Percentiles rank a stretch among this genome's conserved stretches.
phyloP scores from a whole-genome alignment of 805 yeast species.

The Candida yuanshanica region DNA sequence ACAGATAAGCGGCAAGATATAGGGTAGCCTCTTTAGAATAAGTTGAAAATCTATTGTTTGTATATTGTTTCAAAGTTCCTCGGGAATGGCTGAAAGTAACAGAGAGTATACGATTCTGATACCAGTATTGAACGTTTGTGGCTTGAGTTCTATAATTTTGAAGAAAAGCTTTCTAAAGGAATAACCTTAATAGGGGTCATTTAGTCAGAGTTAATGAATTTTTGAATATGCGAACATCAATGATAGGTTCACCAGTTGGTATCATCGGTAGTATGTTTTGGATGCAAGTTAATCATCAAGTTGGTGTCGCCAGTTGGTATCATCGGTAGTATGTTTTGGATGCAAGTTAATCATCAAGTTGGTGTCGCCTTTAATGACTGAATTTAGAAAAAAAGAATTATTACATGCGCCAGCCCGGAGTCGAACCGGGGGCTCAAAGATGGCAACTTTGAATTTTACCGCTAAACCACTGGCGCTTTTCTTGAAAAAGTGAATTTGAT shows the following conservation, averaged over 20 bases:
- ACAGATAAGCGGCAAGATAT: too few relatives aligned
- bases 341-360: constrained; percentile 57
- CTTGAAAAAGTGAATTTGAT: background rate
- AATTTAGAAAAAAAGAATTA: too few relatives aligned
- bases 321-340: constrained; percentile 38
- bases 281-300: too few relatives aligned
- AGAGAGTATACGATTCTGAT: too few relatives aligned
- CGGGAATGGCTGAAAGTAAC: too few relatives aligned
- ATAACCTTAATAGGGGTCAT: constrained; percentile 42
- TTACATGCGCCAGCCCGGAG: constrained; percentile 49
- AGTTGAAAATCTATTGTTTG: too few relatives aligned
- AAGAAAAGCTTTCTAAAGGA: constrained; percentile 12
- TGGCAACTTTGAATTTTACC: constrained; percentile 54
- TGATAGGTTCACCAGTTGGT: constrained; percentile 45
- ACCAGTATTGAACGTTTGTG: too few relatives aligned
- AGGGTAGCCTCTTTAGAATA: too few relatives aligned
- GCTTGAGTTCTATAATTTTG: constrained; percentile 18
- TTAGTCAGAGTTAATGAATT: constrained; percentile 46
- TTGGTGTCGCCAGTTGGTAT: too few relatives aligned
- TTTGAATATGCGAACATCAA: constrained; percentile 50
- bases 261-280: too few relatives aligned
- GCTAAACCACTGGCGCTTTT: constrained; percentile 48
- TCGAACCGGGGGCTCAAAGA: constrained; percentile 57
- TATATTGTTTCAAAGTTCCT: too few relatives aligned
- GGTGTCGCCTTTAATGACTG: constrained; percentile 30